Conservation (phyloP, 2,329 filamentous ascomycete genomes). For the Colletotrichum kahawae region DNA sequence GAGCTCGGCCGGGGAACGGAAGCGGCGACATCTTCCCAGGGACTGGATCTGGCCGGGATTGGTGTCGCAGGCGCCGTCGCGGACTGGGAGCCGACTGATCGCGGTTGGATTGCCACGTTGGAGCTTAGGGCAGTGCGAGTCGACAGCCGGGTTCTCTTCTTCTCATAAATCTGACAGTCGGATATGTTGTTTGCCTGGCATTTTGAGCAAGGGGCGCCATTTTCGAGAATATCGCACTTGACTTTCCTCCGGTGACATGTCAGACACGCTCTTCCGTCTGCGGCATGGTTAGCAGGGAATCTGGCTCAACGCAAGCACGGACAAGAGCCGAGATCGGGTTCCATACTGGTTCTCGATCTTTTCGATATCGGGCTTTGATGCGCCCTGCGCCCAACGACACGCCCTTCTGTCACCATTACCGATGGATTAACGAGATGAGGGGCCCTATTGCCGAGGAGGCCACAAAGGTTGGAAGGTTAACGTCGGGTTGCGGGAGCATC, state of each 20-base stretch:
- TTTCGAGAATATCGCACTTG: conserved; percentile 52
- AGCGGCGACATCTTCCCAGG: neutral
- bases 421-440: neutral
- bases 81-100: conserved; percentile 29
- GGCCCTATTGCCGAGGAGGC: neutral
- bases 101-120: conserved; percentile 50
- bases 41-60: neutral
- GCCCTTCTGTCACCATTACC: neutral
- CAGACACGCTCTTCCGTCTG: conserved; percentile 47
- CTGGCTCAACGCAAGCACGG: too few relatives aligned
- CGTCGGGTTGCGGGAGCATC: neutral
- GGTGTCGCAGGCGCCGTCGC: conserved; percentile 29
- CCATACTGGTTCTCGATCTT: conserved; percentile 17
- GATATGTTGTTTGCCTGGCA: conserved; percentile 45
- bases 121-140: conserved; percentile 29
- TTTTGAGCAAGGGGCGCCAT: conserved; percentile 53
- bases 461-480: neutral
- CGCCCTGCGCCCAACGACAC: neutral
- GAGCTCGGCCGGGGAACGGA: neutral
- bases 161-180: conserved; percentile 54
- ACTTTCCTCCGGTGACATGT: conserved; percentile 56
- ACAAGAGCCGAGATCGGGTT: neutral
- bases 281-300: neutral
- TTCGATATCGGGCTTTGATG: neutral
- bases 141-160: conserved; percentile 49